Conservation (phyloP, 2,329 filamentous ascomycete species). For the Cladosporium sp. region DNA sequence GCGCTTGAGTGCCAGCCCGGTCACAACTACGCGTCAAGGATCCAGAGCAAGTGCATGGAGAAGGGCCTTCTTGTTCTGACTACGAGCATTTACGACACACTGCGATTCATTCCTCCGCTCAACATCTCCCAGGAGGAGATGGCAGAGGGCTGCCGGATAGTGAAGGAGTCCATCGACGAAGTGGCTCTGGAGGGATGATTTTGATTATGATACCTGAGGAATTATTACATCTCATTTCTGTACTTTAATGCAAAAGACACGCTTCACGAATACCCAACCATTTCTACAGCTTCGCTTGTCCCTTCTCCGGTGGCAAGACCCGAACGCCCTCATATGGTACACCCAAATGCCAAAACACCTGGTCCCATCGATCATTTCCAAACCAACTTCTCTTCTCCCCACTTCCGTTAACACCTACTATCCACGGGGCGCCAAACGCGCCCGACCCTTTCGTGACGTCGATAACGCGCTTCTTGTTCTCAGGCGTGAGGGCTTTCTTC, state of each 20-base stretch:
- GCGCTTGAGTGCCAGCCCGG: constrained; percentile 40
- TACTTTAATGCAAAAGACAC: neutral
- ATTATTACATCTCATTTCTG: neutral
- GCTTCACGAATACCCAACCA: too few relatives aligned
- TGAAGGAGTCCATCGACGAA: constrained; percentile 40
- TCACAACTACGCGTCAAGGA: constrained; percentile 38
- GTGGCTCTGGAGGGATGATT: constrained; percentile 29
- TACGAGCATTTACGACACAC: constrained; percentile 43
- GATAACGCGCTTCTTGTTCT: neutral
- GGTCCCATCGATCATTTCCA: neutral
- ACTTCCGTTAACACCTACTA: neutral
- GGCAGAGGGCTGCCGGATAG: constrained; percentile 39
- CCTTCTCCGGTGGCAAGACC: neutral
- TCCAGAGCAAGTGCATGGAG: constrained; percentile 43
- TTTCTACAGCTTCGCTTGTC: neutral
- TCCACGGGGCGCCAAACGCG: neutral
- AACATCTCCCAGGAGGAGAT: constrained; percentile 43
- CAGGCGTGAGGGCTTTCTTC: neutral
- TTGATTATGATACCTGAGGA: neutral
- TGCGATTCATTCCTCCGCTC: constrained; percentile 42
- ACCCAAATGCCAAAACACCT: neutral
- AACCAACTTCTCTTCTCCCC: neutral
- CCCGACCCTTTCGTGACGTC: neutral
- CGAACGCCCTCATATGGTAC: neutral
- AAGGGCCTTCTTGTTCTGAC: constrained; percentile 42